These are phyloP conservation scores for Helianthus annuus DNA, from an alignment of 129 eudicot species.

Conservation along the genomic window HanXRQr2.0-SUNRISE NC_035446.2:150228335-150228834, in stretches of 20 bases:
- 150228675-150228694: not conserved
- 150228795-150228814: not conserved
- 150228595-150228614: not conserved
- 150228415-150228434: slow-evolving; percentile 65
- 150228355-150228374: not conserved
- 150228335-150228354: not conserved
- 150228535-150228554: slow-evolving; percentile 7
- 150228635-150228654: not conserved
- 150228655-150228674: not conserved
- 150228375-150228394: slow-evolving; percentile 11
- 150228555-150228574: not conserved
- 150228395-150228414: slow-evolving; percentile 55
- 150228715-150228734: not conserved
- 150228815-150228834: not conserved
- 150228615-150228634: not conserved
- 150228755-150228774: not conserved
- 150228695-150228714: not conserved
- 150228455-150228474: slow-evolving; percentile 73
- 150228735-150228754: not conserved
- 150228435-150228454: slow-evolving; percentile 70
- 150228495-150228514: slow-evolving; percentile 3
- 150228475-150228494: slow-evolving; percentile 67
- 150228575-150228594: not conserved
- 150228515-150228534: slow-evolving; percentile 8
- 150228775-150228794: not conserved